Evolutionary conservation across 371 early-diverging fungal species (phyloP).

Genomic region (Lichtheimia ramosa): DNA sequence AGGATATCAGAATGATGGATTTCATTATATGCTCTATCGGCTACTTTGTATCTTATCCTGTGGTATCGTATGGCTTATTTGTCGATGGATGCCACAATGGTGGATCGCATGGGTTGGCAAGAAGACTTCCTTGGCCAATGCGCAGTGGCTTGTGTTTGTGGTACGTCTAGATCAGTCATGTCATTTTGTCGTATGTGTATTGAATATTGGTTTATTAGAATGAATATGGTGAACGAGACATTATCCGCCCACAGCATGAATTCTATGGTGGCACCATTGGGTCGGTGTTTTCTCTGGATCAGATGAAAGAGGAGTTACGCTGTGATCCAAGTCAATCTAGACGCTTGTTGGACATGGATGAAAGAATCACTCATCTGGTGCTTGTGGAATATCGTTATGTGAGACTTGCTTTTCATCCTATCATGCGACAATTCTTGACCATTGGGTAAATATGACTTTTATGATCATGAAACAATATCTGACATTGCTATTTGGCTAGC

Average conservation of each 20-base stretch:
- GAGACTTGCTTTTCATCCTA: constrained; percentile 83
- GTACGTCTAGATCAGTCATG: constrained; percentile 26
- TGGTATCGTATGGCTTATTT: constrained; percentile 75
- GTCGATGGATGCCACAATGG: constrained; percentile 83
- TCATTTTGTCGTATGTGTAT: neutral
- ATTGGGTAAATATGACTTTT: constrained; percentile 42
- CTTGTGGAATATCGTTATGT: constrained; percentile 82
- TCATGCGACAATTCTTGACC: constrained; percentile 69
- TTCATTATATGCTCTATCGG: constrained; percentile 56
- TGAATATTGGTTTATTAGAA: constrained; percentile 40
- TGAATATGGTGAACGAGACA: constrained; percentile 70
- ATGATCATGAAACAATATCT: neutral
- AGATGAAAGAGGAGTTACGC: constrained; percentile 35
- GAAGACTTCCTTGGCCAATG: constrained; percentile 60
- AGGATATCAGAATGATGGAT: constrained; percentile 60
- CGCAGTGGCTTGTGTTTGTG: constrained; percentile 69
- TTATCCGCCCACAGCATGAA: constrained; percentile 55
- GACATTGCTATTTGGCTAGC: constrained; percentile 17
- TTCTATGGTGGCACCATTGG: constrained; percentile 71
- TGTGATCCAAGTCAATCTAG: constrained; percentile 17
- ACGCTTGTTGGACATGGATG: constrained; percentile 33
- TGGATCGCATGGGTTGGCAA: constrained; percentile 68
- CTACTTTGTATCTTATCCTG: constrained; percentile 63
- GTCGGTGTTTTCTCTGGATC: constrained; percentile 63
- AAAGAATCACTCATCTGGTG: constrained; percentile 39